Conservation (phyloP, 352 stramenopile species). For the Lagenidium giganteum region DNA sequence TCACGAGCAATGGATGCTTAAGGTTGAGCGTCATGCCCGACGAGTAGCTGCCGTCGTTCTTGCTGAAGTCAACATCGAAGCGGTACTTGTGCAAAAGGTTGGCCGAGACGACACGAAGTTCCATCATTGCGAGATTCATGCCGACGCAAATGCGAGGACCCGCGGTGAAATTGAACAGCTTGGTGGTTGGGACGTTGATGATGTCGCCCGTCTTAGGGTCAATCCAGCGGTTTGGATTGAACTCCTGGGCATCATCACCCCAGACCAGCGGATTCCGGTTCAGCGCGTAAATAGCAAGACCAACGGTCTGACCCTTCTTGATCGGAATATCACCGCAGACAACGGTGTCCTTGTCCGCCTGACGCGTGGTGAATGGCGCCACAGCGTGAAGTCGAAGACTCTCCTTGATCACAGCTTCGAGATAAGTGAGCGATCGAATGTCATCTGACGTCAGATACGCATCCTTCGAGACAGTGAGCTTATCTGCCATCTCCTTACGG, state of each 20-base stretch:
- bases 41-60: conserved; percentile 7
- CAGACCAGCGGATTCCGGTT: conserved; percentile 24
- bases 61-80: conserved; percentile 4
- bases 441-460: conserved; percentile 38
- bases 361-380: conserved; percentile 50
- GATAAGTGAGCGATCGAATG: conserved; percentile 47
- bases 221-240: conserved; percentile 61
- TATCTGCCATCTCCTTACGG: conserved; percentile 29
- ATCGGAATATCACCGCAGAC: conserved; percentile 25
- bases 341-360: conserved; percentile 44
- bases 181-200: conserved; percentile 4
- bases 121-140: conserved; percentile 26
- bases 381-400: conserved; percentile 62
- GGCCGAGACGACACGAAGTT: conserved; percentile 23
- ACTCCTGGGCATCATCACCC: conserved; percentile 46
- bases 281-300: conserved; percentile 26
- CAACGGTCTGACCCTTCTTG: conserved; percentile 13
- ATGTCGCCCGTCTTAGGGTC: conserved; percentile 9
- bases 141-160: conserved; percentile 29
- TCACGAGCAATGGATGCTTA: conserved; percentile 12
- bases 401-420: conserved; percentile 55
- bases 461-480: conserved; percentile 9
- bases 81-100: conserved; percentile 9
- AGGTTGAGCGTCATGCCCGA: conserved; percentile 5
- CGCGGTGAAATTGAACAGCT: conserved; percentile 29